Base-by-base conservation (phyloP, 371 early-diverging fungal genomes). In the Smittium mucronatum region DNA sequence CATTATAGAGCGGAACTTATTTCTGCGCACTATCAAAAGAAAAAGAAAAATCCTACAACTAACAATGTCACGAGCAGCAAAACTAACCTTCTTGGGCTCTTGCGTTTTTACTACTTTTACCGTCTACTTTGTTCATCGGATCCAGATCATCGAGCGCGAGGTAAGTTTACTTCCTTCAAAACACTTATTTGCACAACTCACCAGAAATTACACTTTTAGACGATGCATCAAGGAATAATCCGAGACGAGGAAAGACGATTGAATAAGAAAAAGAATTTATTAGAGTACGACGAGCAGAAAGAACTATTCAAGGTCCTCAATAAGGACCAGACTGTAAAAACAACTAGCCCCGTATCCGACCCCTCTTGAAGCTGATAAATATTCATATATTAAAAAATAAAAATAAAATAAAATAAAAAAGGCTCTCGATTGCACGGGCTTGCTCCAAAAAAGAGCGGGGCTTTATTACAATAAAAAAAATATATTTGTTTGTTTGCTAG, bases 171-270 rank as follows among this genome's bases (percentile, higher is more conserved):
- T 30, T 16, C 5, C 16, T 30, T 30, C 67, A 2, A 67, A 30
- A 57, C 29, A 67, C 35, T 61, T 16, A 30, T 61, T 28, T n/a
- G n/a, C n/a, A n/a, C n/a, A n/a, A n/a, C n/a, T n/a, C n/a, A n/a
- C n/a, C n/a, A n/a, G n/a, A n/a, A n/a, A n/a, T n/a, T n/a, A n/a
- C n/a, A n/a, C n/a, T n/a, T n/a, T n/a, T n/a, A 67, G 34, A 57
- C 70, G 0, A 77, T 77, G 78, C 78, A 76, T 70, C 75, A 77
- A 72, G 78, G 78, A 11, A 78, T 77, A 25, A 11, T 77, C 17
- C 71, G 78, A n/a, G 78, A 77, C 70, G 70, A 76, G 57, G 78
- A 77, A 68, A 74, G 78, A 68, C 68, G 71, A 61, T 67, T 68
- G n/a, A 74, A 78, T 70, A 74, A 78, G 26, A 74, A 70, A n/a